phyloP scores from a whole-genome alignment of 2,329 filamentous ascomycete species.

The Scopulariopsis brevicaulis region DNA sequence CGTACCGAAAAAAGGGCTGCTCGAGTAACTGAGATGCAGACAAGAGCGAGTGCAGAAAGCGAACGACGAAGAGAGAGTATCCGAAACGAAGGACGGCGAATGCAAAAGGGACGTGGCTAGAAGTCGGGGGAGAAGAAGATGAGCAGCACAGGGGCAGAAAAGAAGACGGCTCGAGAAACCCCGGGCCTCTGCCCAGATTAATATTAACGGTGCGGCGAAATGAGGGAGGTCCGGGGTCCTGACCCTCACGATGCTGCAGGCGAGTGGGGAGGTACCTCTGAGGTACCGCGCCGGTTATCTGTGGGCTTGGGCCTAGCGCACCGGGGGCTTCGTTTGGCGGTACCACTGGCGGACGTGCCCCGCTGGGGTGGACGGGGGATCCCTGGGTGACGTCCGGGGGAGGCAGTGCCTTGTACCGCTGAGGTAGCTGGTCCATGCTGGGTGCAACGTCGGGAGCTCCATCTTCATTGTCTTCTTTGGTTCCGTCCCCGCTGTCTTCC shows the following conservation, averaged over 20 bases:
- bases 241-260: background rate
- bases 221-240: slow-evolving; percentile 2
- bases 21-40: too few relatives aligned
- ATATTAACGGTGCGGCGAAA: background rate
- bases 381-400: background rate
- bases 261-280: background rate
- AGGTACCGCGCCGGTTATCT: background rate
- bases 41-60: background rate
- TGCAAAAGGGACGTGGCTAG: background rate
- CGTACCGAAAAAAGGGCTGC: too few relatives aligned
- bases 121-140: background rate
- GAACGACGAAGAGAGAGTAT: slow-evolving; percentile 8
- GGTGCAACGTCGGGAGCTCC: background rate
- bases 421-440: background rate
- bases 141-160: background rate
- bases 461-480: background rate
- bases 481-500: background rate
- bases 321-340: background rate
- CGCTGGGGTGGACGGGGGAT: background rate
- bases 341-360: background rate
- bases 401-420: background rate
- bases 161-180: slow-evolving; percentile 1
- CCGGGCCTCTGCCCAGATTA: slow-evolving; percentile 3
- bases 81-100: background rate
- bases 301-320: background rate